phyloP scores from a whole-genome alignment of 2,329 filamentous ascomycete species.

The Leptosphaerulina australis region DNA sequence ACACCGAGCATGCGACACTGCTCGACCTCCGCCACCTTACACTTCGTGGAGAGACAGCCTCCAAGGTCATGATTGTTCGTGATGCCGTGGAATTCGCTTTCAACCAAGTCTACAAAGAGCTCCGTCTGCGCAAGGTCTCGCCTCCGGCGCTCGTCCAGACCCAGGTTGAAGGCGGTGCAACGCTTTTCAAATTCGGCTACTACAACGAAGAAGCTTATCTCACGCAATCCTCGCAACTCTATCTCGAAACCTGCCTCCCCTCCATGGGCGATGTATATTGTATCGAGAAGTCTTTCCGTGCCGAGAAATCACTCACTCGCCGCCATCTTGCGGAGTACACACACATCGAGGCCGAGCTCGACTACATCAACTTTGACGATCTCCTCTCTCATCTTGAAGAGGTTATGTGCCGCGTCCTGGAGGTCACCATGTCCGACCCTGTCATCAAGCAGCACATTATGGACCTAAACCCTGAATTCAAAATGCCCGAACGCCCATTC shows the following conservation, averaged over 20 bases:
- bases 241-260: conserved; percentile 92
- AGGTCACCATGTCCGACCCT: conserved; percentile 75
- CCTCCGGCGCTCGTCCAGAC: conserved; percentile 94
- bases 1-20: conserved; percentile 73
- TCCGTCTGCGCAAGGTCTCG: conserved; percentile 79
- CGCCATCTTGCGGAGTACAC: conserved; percentile 96
- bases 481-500: conserved; percentile 82
- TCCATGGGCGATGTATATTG: conserved; percentile 95
- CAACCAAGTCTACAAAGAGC: conserved; percentile 76
- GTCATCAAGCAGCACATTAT: conserved; percentile 75
- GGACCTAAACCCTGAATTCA: conserved; percentile 89
- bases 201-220: conserved; percentile 91
- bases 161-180: conserved; percentile 90
- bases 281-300: conserved; percentile 98
- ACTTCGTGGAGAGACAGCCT: conserved; percentile 81
- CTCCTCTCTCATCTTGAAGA: conserved; percentile 86
- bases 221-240: conserved; percentile 95
- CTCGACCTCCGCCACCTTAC: conserved; percentile 84
- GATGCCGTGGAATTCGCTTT: conserved; percentile 82
- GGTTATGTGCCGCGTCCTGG: conserved; percentile 84
- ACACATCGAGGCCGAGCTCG: conserved; percentile 93
- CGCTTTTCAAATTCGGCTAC: conserved; percentile 87
- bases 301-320: conserved; percentile 92
- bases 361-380: conserved; percentile 93
- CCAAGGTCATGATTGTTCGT: conserved; percentile 86